Conservation (phyloP, 164 flowering plant genomes). For the Santalum album region DNA sequence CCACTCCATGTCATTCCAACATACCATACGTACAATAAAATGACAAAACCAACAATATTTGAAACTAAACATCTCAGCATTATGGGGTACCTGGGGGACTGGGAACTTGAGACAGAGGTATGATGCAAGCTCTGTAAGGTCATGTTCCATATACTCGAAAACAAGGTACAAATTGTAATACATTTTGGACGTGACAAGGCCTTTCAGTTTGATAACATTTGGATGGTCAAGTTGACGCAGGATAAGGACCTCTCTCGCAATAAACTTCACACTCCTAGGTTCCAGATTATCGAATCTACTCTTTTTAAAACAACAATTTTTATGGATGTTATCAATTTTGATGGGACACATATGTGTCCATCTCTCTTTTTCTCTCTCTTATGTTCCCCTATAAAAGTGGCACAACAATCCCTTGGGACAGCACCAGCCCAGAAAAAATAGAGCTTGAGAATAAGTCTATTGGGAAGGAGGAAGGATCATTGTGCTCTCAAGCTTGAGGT, state of each 20-base stretch:
- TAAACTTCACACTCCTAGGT: constrained; percentile 54
- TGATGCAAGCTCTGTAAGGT: constrained; percentile 57
- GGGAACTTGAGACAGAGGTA: constrained; percentile 47
- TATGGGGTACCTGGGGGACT: constrained; percentile 51
- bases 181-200: constrained; percentile 39
- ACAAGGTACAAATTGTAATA: constrained; percentile 51
- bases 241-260: constrained; percentile 59
- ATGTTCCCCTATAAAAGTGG: too few species aligned
- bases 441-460: too few species aligned
- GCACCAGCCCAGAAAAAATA: too few species aligned
- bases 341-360: too few species aligned
- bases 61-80: background rate
- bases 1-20: too few species aligned
- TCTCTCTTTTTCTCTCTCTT: too few species aligned
- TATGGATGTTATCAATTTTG: constrained; percentile 26
- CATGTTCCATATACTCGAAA: constrained; percentile 78
- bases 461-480: too few species aligned
- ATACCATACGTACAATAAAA: background rate
- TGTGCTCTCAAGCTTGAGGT: too few species aligned
- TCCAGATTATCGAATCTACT: constrained; percentile 56
- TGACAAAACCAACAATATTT: background rate
- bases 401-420: too few species aligned
- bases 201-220: constrained; percentile 54
- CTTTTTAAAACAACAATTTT: constrained; percentile 55
- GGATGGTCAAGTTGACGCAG: constrained; percentile 65